A percentile compares a stretch with the other conserved stretches of the same genome.
phyloP scores from a whole-genome alignment of 257 asterid species.

The Plantago ovata region DNA sequence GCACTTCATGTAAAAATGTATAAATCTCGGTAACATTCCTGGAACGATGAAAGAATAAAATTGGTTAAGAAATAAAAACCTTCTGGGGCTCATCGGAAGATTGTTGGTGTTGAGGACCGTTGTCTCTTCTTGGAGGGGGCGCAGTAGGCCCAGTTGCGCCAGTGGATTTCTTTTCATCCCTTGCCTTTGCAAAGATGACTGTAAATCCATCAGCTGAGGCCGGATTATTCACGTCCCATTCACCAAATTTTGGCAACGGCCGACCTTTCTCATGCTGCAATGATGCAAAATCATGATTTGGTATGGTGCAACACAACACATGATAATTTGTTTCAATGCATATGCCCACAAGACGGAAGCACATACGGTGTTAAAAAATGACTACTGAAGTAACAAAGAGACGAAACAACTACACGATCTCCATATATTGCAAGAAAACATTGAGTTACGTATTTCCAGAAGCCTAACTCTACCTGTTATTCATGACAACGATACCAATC shows the following conservation, averaged over 20 bases:
- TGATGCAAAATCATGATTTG: not conserved
- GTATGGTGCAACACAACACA: not conserved
- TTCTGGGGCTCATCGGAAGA: slow-evolving; percentile 18
- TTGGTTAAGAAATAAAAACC: slow-evolving; percentile 15
- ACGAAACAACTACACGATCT: too few relatives aligned
- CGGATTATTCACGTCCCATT: slow-evolving; percentile 70
- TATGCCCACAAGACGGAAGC: not conserved
- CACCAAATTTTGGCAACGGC: slow-evolving; percentile 65
- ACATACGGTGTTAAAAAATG: too few relatives aligned
- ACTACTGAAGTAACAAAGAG: too few relatives aligned
- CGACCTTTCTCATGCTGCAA: slow-evolving; percentile 54
- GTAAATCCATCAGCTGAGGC: slow-evolving; percentile 69
- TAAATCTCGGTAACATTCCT: not conserved
- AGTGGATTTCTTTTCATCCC: slow-evolving; percentile 54
- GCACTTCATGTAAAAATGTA: not conserved
- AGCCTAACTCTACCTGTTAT: too few relatives aligned
- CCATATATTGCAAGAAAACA: too few relatives aligned
- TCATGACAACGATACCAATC: too few relatives aligned
- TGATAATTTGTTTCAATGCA: not conserved
- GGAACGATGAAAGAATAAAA: not conserved
- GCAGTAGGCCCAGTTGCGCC: slow-evolving; percentile 18
- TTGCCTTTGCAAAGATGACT: slow-evolving; percentile 58
- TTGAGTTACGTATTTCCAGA: too few relatives aligned
- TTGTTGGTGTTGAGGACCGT: slow-evolving; percentile 12
- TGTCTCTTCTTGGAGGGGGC: slow-evolving; percentile 15